phyloP scores from a whole-genome alignment of 2,329 filamentous ascomycete species.

The Pseudogymnoascus sp. region DNA sequence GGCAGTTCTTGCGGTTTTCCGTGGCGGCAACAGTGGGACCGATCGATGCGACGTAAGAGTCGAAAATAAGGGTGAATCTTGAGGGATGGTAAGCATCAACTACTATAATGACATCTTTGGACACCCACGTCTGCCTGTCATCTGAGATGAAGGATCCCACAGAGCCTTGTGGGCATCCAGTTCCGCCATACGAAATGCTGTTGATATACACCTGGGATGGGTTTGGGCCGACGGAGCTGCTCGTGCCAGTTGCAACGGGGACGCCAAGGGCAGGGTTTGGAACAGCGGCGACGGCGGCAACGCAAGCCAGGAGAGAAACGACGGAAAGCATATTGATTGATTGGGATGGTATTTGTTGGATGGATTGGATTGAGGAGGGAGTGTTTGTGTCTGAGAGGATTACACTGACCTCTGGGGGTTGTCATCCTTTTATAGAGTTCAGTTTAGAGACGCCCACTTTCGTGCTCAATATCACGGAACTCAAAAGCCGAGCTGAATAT shows the following conservation, averaged over 20 bases:
- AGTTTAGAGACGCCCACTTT: neutral
- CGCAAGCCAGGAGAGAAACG: constrained; percentile 18
- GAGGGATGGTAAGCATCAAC: neutral
- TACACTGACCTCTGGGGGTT: neutral
- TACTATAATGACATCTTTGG: constrained; percentile 20
- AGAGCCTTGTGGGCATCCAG: constrained; percentile 39
- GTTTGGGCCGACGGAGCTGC: constrained; percentile 23
- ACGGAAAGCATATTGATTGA: constrained; percentile 19
- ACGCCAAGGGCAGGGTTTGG: constrained; percentile 20
- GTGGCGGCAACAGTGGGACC: constrained; percentile 36
- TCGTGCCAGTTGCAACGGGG: constrained; percentile 14
- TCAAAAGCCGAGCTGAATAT: neutral
- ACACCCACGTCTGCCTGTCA: constrained; percentile 36
- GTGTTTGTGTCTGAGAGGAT: neutral
- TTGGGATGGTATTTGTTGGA: neutral
- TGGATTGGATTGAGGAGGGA: neutral
- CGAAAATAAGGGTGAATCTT: constrained; percentile 45
- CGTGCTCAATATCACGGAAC: neutral
- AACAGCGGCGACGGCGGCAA: constrained; percentile 20
- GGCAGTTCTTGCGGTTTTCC: constrained; percentile 46
- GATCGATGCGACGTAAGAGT: constrained; percentile 43
- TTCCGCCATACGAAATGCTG: constrained; percentile 40
- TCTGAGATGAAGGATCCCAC: constrained; percentile 36
- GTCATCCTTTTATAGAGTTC: neutral
- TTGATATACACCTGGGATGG: constrained; percentile 35